phyloP scores from a whole-genome alignment of 805 yeast genomes.

The Hanseniaspora clermontiae region DNA sequence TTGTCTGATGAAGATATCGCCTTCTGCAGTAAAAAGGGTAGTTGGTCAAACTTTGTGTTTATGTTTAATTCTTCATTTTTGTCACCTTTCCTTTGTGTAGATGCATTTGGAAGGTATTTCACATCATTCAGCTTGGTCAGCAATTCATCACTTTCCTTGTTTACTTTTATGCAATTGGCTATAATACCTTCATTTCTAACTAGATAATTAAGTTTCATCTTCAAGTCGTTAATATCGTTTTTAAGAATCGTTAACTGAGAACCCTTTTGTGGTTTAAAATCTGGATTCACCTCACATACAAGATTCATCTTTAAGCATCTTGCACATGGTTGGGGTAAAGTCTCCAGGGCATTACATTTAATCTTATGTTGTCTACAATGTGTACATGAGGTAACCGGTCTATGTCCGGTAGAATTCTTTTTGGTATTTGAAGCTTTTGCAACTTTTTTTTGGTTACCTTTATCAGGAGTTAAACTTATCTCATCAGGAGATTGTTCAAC shows the following conservation, averaged over 20 bases:
- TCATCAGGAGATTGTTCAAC: neutral
- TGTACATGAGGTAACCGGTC: conserved; percentile 88
- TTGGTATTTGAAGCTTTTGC: neutral
- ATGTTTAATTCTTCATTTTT: neutral
- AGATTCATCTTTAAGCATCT: conserved; percentile 71
- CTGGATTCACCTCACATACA: conserved; percentile 80
- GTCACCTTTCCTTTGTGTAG: neutral
- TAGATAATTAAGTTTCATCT: conserved; percentile 54
- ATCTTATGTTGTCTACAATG: conserved; percentile 92
- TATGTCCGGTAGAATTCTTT: conserved; percentile 36
- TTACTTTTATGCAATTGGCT: conserved; percentile 43
- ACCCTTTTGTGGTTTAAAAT: conserved; percentile 82
- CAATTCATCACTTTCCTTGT: conserved; percentile 19
- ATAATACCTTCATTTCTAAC: conserved; percentile 55
- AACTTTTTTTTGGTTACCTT: neutral
- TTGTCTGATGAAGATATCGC: neutral
- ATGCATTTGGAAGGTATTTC: conserved; percentile 1
- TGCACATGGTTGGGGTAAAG: conserved; percentile 69
- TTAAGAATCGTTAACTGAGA: conserved; percentile 74
- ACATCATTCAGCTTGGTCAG: conserved; percentile 12
- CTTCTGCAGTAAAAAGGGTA: neutral
- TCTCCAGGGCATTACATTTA: conserved; percentile 79
- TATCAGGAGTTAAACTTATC: neutral
- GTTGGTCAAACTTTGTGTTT: conserved; percentile 13
- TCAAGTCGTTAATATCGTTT: conserved; percentile 73